Base-by-base conservation (phyloP, 2,329 filamentous ascomycete species). In the Dactylellina haptotyla region DNA sequence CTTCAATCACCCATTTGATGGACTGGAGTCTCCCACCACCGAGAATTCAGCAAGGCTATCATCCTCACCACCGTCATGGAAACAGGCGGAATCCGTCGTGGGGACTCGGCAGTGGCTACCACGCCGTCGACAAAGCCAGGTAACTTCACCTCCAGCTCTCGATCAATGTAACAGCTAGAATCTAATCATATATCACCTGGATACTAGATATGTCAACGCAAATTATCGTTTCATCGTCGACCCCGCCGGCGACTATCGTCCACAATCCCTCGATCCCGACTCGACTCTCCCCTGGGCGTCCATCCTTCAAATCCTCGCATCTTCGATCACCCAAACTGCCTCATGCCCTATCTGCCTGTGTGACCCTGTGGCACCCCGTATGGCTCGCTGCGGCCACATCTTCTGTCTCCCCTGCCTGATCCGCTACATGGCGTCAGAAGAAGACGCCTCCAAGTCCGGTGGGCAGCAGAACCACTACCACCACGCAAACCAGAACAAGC, bases 161-260 rank as follows among this genome's bases (percentile, higher is more conserved):
- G 41, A 59, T 51, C 69, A 43, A 57, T 28, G 8, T 39, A 14
- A 16, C 25, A 54, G 25, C 32, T 18, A 18, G 9, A 16, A 25
- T n/a, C 10, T 46, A 34, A 34, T n/a, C n/a, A n/a, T n/a, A n/a
- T n/a, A n/a, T n/a, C n/a, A n/a, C n/a, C n/a, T n/a, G n/a, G n/a
- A n/a, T n/a, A n/a, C n/a, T 67, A 90, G 89, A 83, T 93, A 92
- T 77, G 89, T 99, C 14, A 93, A 99, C 81, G 93, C 95, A 76
- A 99, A 99, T 81, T 99, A 99, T 80, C 90, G 95, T 64, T 99
- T 99, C 80, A 90, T 99, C 70, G 93, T 99, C 57, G 89, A 92
- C 72, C 94, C 95, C 2, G 85, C 87, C 64, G 89, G 88, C 67
- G 87, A 89, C 78, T 99, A 98, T 80, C 85, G 87, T 71, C 86